Evolutionary conservation across 495 filamentous ascomycete genomes (phyloP).

Genomic region (Tuber borchii): DNA sequence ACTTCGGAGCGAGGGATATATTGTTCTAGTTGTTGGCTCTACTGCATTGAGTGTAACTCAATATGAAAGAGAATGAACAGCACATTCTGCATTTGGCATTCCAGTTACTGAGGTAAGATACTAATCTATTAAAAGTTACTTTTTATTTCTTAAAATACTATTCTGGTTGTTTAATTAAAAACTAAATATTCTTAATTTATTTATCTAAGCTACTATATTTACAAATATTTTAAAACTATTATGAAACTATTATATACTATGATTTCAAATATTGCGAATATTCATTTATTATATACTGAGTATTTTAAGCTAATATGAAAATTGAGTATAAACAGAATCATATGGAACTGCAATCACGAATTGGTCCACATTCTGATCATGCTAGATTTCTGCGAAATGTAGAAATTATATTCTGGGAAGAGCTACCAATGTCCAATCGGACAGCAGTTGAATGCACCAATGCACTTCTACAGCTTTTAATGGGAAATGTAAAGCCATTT

Average conservation of each 20-base stretch:
- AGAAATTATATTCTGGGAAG: not conserved
- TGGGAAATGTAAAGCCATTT: slow-evolving; percentile 8
- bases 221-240: slow-evolving; percentile 3
- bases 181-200: too few species aligned
- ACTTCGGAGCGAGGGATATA: slow-evolving; percentile 2
- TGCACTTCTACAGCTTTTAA: not conserved
- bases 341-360: not conserved
- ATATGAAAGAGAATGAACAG: slow-evolving; percentile 18
- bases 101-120: slow-evolving; percentile 16
- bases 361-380: not conserved
- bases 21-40: slow-evolving; percentile 21
- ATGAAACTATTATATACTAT: not conserved
- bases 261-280: too few species aligned
- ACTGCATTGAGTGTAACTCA: slow-evolving; percentile 20
- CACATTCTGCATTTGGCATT: slow-evolving; percentile 26
- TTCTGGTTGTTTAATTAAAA: too few species aligned
- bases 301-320: not conserved
- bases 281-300: too few species aligned
- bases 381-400: not conserved
- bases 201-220: slow-evolving; percentile 3
- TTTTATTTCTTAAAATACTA: not conserved
- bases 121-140: not conserved
- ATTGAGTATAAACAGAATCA: not conserved
- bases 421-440: not conserved
- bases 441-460: slow-evolving; percentile 12